These are phyloP conservation scores for Rhinocladiella mackenziei DNA, from an alignment of 2,329 filamentous ascomycete genomes.

Conservation along the genomic window DNA sequence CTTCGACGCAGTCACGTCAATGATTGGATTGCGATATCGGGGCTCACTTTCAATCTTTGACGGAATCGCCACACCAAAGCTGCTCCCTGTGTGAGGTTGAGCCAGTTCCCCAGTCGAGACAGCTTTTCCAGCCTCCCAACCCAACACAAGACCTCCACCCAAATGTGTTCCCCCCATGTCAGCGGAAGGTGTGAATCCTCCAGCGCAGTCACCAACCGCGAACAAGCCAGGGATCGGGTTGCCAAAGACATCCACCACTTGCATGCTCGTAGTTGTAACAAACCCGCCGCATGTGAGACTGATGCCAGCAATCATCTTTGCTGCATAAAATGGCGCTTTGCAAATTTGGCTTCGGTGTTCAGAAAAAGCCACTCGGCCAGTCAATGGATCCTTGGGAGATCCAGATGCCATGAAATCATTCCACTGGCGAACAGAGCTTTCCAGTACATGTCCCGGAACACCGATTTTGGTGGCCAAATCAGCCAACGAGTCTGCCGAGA, in stretches of 20 bases:
- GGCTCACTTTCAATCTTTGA: no score
- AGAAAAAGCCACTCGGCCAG: slow-evolving; percentile 9
- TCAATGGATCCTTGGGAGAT: slow-evolving; percentile 6
- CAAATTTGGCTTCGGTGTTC: not conserved
- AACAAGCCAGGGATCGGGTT: slow-evolving; percentile 10
- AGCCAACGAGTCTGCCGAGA: slow-evolving; percentile 6
- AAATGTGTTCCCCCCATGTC: slow-evolving; percentile 12
- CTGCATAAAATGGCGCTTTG: slow-evolving; percentile 5
- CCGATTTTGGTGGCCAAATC: slow-evolving; percentile 5
- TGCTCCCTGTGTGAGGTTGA: not conserved
- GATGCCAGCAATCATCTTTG: slow-evolving; percentile 2
- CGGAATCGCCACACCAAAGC: no score
- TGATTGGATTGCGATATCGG: no score
- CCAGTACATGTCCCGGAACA: not conserved
- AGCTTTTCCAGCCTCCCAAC: slow-evolving; percentile 7
- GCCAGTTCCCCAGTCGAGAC: slow-evolving; percentile 1
- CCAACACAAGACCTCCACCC: slow-evolving; percentile 7
- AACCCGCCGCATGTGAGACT: slow-evolving; percentile 10
- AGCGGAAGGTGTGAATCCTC: slow-evolving; percentile 6
- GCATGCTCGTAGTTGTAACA: slow-evolving; percentile 5
- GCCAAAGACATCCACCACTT: slow-evolving; percentile 10
- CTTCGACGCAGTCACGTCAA: no score
- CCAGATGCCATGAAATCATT: slow-evolving; percentile 9
- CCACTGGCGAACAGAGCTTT: slow-evolving; percentile 3
- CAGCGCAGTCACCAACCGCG: slow-evolving; percentile 9